Base-by-base conservation (phyloP, 2,329 filamentous ascomycete species). In the Cladophialophora carrionii region DNA sequence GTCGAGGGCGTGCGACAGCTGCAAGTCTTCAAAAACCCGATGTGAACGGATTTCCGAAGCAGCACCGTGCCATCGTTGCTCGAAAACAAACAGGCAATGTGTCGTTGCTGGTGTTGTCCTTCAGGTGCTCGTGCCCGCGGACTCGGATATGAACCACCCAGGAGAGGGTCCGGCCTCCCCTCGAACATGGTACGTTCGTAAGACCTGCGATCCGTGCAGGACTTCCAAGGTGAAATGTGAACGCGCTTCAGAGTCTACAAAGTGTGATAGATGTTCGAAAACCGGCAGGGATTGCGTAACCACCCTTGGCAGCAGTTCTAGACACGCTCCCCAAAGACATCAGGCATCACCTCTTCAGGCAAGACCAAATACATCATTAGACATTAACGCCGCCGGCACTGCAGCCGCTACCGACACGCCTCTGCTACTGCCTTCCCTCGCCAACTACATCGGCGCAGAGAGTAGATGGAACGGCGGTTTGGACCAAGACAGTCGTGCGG, bases 161-260 rank as follows among this genome's bases (percentile, higher is more conserved):
- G 37, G 37, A n/a, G 17, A 43, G 37, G 37, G 17, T 20, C 37
- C 17, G 17, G 2, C 37, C 4, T 43, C 37, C 1, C 14, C 37
- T 43, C 17, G 17, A n/a, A 43, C 17, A 17, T 43, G 37, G 37
- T 43, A n/a, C 37, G 2, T n/a, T 8, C 37, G 37, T n/a, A 52
- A 10, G 20, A 29, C 56, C n/a, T 58, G 56, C 43, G 56, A 58
- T 17, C 43, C 37, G 24, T 58, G 56, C 20, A 22, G 26, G 8
- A 14, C 29, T 24, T 46, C 41, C 56, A 58, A 58, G 56, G 37
- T 48, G n/a, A 41, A 43, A 10, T 60, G 57, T 31, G 57, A 60
- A 6, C 43, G 57, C 29, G 8, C 57, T n/a, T 41, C 57, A 22
- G 32, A 60, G 43, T 52, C 57, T 34, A 7, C 48, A 26, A 9